A percentile compares a stretch with the other conserved stretches of the same genome.
Evolutionary conservation across 2,329 filamentous ascomycete species (phyloP).

Genomic region (Aspergillus arachidicola): DNA sequence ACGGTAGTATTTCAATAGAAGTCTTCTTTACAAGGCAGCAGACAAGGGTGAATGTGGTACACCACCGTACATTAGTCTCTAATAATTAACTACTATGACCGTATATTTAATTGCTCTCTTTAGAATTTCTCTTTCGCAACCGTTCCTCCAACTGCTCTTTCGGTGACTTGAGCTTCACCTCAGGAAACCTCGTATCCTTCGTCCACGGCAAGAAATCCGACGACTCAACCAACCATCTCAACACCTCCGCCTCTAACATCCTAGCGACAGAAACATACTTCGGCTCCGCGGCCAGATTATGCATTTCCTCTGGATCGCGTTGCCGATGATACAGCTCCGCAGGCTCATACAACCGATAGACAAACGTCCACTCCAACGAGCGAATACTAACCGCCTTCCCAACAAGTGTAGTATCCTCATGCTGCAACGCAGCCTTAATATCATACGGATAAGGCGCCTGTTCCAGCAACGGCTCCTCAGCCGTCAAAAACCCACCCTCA

Average conservation of each 20-base stretch:
- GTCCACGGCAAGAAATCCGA: conserved; percentile 42
- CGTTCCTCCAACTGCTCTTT: conserved; percentile 17
- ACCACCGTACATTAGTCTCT: too few relatives aligned
- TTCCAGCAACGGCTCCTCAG: conserved; percentile 51
- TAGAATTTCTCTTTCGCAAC: neutral
- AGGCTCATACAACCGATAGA: conserved; percentile 52
- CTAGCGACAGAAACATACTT: neutral
- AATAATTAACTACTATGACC: neutral
- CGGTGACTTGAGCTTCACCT: conserved; percentile 37
- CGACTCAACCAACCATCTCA: conserved; percentile 43
- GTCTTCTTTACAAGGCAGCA: too few relatives aligned
- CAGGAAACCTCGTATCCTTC: conserved; percentile 39
- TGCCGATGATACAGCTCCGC: conserved; percentile 47
- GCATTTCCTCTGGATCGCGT: conserved; percentile 30
- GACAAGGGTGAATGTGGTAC: too few relatives aligned
- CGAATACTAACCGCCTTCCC: conserved; percentile 44
- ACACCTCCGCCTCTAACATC: conserved; percentile 34
- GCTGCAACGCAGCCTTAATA: conserved; percentile 50
- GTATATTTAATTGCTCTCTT: neutral
- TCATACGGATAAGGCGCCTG: conserved; percentile 50
- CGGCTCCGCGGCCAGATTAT: conserved; percentile 31
- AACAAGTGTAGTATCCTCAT: conserved; percentile 47
- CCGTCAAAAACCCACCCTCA: conserved; percentile 49
- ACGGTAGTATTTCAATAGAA: too few relatives aligned
- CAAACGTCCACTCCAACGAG: conserved; percentile 40